Evolutionary conservation across 306 rosid species (phyloP).

Genomic region (Gastrolobium villosum): DNA sequence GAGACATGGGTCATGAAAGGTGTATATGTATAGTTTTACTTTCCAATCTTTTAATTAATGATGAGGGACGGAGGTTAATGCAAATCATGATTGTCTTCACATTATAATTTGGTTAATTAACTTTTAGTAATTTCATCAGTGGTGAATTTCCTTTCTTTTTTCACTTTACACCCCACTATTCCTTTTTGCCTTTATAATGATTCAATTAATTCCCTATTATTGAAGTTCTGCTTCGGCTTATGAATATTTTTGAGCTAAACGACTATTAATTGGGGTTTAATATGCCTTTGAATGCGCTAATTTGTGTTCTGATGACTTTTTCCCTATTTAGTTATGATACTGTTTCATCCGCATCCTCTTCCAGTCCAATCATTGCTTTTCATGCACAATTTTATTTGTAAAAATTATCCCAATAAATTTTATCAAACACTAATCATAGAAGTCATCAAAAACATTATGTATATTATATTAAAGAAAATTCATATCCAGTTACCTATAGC

Average conservation of each 20-base stretch:
- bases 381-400: slow-evolving; percentile 63
- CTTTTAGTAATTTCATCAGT: slow-evolving; percentile 34
- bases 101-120: slow-evolving; percentile 47
- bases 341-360: slow-evolving; percentile 31
- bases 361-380: slow-evolving; percentile 73
- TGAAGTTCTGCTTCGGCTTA: neutral
- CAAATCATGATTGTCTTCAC: slow-evolving; percentile 69
- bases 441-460: slow-evolving; percentile 73
- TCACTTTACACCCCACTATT: neutral
- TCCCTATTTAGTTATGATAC: slow-evolving; percentile 59
- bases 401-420: slow-evolving; percentile 74
- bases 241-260: neutral
- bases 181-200: neutral
- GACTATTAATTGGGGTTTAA: neutral
- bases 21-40: slow-evolving; percentile 72
- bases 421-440: slow-evolving; percentile 66
- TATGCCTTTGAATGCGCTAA: slow-evolving; percentile 10
- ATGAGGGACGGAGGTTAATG: slow-evolving; percentile 60
- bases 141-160: slow-evolving; percentile 25
- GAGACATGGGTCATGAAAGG: slow-evolving; percentile 72
- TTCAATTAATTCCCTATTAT: slow-evolving; percentile 8
- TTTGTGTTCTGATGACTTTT: slow-evolving; percentile 35
- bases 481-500: slow-evolving; percentile 66
- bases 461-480: slow-evolving; percentile 30
- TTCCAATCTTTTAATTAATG: slow-evolving; percentile 63